These are phyloP conservation scores for Sugiyamaella americana DNA, from an alignment of 805 yeast genomes.

Conservation along the genomic window DNA sequence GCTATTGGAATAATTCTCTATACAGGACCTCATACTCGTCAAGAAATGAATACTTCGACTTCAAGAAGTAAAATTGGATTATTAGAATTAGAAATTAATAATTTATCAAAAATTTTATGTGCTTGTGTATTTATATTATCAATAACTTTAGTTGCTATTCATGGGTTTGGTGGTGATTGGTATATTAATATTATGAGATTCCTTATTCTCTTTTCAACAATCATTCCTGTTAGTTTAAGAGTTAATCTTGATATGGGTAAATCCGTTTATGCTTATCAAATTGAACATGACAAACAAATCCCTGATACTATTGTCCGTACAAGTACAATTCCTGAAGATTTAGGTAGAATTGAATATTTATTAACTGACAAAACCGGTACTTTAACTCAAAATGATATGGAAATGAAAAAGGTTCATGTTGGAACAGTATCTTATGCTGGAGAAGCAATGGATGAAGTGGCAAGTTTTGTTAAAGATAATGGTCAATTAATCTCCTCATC, in stretches of 20 bases:
- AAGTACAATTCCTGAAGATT: constrained; percentile 95
- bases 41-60: constrained; percentile 84
- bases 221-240: constrained; percentile 91
- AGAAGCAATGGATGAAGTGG: constrained; percentile 85
- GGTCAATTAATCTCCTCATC: constrained; percentile 17
- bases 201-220: constrained; percentile 85
- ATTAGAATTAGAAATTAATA: constrained; percentile 84
- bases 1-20: constrained; percentile 84
- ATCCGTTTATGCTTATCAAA: constrained; percentile 91
- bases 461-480: constrained; percentile 47
- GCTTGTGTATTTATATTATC: constrained; percentile 77
- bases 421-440: constrained; percentile 91
- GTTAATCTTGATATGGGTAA: constrained; percentile 94
- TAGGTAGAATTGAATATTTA: constrained; percentile 90
- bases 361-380: constrained; percentile 96
- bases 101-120: constrained; percentile 81
- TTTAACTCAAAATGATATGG: constrained; percentile 97
- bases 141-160: constrained; percentile 66
- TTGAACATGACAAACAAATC: constrained; percentile 77
- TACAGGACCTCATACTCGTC: constrained; percentile 92
- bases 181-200: constrained; percentile 87
- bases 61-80: constrained; percentile 86
- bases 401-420: constrained; percentile 81
- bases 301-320: constrained; percentile 91
- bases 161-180: constrained; percentile 71